These are phyloP conservation scores for Penicillium hesseltinei DNA, from an alignment of 2,329 filamentous ascomycete genomes.

Conservation along the genomic window DNA sequence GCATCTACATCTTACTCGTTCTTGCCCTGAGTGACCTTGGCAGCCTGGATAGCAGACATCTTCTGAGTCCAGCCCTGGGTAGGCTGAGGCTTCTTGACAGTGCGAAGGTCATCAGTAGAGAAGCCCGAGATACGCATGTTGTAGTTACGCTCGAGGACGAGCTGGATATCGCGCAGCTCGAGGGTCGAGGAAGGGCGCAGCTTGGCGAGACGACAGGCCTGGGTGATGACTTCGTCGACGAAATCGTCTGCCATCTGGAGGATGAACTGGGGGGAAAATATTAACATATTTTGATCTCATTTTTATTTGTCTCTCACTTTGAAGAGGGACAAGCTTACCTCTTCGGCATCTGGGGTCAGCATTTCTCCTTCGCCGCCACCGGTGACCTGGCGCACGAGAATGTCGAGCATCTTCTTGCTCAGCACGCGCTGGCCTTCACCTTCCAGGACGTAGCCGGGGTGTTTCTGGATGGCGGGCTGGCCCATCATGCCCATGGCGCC, in stretches of 20 bases:
- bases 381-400: conserved; percentile 89
- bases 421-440: conserved; percentile 88
- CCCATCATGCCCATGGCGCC: conserved; percentile 78
- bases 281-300: not conserved
- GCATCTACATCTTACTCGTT: conserved; percentile 31
- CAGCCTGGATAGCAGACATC: conserved; percentile 93
- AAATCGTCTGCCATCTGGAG: conserved; percentile 91
- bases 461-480: conserved; percentile 78
- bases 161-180: conserved; percentile 82
- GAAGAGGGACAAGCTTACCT: conserved; percentile 57
- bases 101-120: conserved; percentile 88
- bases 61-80: conserved; percentile 89
- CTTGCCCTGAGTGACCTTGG: conserved; percentile 64
- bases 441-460: conserved; percentile 81
- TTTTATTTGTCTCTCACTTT: not conserved
- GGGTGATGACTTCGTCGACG: conserved; percentile 83
- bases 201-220: conserved; percentile 88
- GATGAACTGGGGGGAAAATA: conserved; percentile 62
- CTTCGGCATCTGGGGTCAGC: conserved; percentile 89
- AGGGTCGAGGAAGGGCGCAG: conserved; percentile 85
- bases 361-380: conserved; percentile 74
- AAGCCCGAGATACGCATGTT: conserved; percentile 94
- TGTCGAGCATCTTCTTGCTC: conserved; percentile 97
- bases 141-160: conserved; percentile 79
- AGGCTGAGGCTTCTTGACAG: conserved; percentile 89